Evolutionary conservation across 1,284 basidiomycete species (phyloP).

Genomic region (Leccinum subfulvum): DNA sequence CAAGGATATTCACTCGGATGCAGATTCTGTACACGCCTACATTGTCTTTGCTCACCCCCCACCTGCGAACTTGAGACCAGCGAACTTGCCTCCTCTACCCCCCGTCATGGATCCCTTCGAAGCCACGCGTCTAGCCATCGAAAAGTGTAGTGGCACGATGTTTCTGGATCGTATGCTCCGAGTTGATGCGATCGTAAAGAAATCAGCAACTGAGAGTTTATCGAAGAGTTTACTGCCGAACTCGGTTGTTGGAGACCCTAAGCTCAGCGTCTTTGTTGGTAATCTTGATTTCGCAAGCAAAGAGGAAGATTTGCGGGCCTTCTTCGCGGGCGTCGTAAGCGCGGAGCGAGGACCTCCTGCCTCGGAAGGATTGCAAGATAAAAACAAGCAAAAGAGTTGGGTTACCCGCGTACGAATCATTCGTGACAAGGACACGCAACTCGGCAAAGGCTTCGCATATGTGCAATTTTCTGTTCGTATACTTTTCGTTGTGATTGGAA

Average conservation of each 20-base stretch:
- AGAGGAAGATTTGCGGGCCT: constrained; percentile 86
- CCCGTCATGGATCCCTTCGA: constrained; percentile 68
- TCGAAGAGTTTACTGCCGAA: constrained; percentile 8
- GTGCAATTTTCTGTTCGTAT: constrained; percentile 79
- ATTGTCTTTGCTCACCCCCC: constrained; percentile 78
- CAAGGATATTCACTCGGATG: constrained; percentile 76
- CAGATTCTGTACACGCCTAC: constrained; percentile 79
- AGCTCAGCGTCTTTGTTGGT: constrained; percentile 86
- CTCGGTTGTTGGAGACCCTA: constrained; percentile 57
- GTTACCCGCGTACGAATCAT: constrained; percentile 87
- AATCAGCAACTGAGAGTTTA: constrained; percentile 6
- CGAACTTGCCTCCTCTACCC: constrained; percentile 57
- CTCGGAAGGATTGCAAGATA: constrained; percentile 27
- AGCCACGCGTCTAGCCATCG: constrained; percentile 63
- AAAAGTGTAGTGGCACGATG: constrained; percentile 65
- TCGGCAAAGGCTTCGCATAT: constrained; percentile 98
- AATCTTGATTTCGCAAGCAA: constrained; percentile 90
- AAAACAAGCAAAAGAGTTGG: constrained; percentile 50
- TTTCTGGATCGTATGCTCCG: constrained; percentile 79
- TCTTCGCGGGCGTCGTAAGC: constrained; percentile 80
- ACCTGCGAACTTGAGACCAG: constrained; percentile 41
- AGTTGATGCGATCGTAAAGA: constrained; percentile 63
- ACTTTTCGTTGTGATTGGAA: background rate
- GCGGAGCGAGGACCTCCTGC: constrained; percentile 67
- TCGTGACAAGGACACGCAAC: constrained; percentile 88